Evolutionary conservation across 2,329 filamentous ascomycete genomes (phyloP).

Genomic region (Curvularia sp.): DNA sequence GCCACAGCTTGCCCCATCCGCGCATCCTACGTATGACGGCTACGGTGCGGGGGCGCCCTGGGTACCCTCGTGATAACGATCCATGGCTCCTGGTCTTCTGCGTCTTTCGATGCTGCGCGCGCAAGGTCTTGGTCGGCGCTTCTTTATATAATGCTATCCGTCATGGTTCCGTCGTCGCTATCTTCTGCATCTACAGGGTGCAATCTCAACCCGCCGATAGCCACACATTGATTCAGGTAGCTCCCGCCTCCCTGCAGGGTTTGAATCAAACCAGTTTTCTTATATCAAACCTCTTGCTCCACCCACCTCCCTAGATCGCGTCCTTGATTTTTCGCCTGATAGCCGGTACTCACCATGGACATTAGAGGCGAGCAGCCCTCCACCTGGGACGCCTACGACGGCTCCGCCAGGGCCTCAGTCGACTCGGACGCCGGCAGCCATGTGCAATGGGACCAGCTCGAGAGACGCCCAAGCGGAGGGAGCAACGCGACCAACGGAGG

Average conservation of each 20-base stretch:
- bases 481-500: slow-evolving; percentile 38
- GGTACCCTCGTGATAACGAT: slow-evolving; percentile 19
- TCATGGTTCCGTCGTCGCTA: slow-evolving; percentile 16
- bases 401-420: slow-evolving; percentile 52
- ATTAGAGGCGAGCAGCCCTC: slow-evolving; percentile 53
- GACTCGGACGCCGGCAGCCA: slow-evolving; percentile 48
- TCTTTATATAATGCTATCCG: slow-evolving; percentile 23
- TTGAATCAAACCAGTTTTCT: slow-evolving; percentile 30
- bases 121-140: slow-evolving; percentile 23
- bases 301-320: slow-evolving; percentile 15
- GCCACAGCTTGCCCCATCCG: slow-evolving; percentile 10
- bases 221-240: slow-evolving; percentile 39
- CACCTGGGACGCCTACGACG: slow-evolving; percentile 57
- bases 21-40: slow-evolving; percentile 25
- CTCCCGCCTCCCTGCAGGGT: slow-evolving; percentile 43
- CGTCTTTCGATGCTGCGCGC: slow-evolving; percentile 14
- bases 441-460: slow-evolving; percentile 51
- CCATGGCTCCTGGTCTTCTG: slow-evolving; percentile 8
- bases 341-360: slow-evolving; percentile 41
- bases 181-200: slow-evolving; percentile 22
- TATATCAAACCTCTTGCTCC: slow-evolving; percentile 13
- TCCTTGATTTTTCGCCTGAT: slow-evolving; percentile 2
- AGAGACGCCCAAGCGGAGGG: slow-evolving; percentile 40
- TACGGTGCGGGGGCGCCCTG: slow-evolving; percentile 17
- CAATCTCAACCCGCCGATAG: slow-evolving; percentile 42